Evolutionary conservation across 805 yeast species (phyloP).

Genomic region (Candida dajiaensis): DNA sequence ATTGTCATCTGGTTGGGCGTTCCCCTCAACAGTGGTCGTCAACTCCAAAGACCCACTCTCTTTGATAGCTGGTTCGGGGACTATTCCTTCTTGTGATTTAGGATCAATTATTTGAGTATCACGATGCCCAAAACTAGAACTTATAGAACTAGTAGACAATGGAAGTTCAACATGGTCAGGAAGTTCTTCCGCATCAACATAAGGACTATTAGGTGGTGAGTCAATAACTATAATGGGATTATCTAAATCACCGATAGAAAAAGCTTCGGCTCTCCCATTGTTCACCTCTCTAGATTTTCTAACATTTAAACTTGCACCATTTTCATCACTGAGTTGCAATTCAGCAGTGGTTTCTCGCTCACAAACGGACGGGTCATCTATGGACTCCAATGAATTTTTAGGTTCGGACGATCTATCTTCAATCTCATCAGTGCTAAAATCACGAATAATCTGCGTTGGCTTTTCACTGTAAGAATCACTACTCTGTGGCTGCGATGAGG

Average conservation of each 20-base stretch:
- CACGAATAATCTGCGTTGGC: not conserved
- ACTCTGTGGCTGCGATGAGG: not conserved
- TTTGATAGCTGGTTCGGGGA: not conserved
- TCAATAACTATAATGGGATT: not conserved
- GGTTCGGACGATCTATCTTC: not conserved
- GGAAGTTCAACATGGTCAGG: not conserved
- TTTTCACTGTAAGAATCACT: not conserved
- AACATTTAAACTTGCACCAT: not conserved
- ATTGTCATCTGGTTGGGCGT: not conserved
- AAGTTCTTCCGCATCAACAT: not conserved
- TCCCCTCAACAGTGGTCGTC: not conserved
- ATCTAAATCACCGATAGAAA: not conserved
- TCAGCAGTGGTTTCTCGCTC: not conserved
- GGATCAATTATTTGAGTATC: not conserved
- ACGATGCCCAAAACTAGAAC: not conserved
- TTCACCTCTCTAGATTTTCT: not conserved
- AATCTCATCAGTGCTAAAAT: not conserved
- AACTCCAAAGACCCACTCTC: constrained; percentile 4
- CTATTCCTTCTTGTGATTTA: not conserved
- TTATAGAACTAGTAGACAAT: not conserved
- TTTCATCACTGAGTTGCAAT: not conserved
- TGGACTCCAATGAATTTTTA: not conserved
- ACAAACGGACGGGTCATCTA: not conserved
- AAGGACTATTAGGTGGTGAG: not conserved
- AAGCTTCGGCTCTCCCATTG: not conserved